Conservation (phyloP, 2,329 filamentous ascomycete genomes). For the Neofusicoccum kwambonambiense region DNA sequence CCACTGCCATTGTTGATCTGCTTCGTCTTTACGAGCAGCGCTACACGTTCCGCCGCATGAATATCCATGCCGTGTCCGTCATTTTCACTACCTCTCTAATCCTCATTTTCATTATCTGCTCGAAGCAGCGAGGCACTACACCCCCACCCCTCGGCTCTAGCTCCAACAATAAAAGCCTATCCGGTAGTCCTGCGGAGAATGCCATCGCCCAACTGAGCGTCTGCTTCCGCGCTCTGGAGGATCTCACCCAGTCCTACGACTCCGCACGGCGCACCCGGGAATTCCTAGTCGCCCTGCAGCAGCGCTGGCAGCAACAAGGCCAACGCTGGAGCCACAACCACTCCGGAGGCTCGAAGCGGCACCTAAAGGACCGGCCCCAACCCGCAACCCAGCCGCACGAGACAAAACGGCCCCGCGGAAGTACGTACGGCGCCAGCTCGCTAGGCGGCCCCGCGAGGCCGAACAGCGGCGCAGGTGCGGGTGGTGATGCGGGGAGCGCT, state of each 20-base stretch:
- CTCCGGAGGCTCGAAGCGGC: conserved; percentile 1
- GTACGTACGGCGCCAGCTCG: conserved; percentile 7
- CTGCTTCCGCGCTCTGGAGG: conserved; percentile 17
- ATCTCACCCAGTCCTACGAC: conserved; percentile 17
- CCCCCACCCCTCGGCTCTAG: neutral
- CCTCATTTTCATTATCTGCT: conserved; percentile 20
- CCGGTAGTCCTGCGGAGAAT: neutral
- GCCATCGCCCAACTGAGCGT: conserved; percentile 17
- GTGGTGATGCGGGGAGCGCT: neutral
- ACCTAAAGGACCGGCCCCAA: neutral
- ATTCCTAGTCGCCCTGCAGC: conserved; percentile 17
- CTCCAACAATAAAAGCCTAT: neutral
- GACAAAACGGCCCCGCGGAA: conserved; percentile 10
- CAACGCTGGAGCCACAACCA: neutral
- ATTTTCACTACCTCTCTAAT: conserved; percentile 20
- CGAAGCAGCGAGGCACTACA: conserved; percentile 11
- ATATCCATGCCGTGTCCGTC: conserved; percentile 20
- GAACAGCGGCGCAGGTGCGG: neutral
- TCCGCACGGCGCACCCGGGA: conserved; percentile 12
- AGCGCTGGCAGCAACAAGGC: conserved; percentile 12
- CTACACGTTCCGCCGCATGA: conserved; percentile 20
- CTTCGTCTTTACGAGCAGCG: conserved; percentile 30
- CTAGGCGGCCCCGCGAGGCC: neutral
- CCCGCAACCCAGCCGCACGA: conserved; percentile 1
- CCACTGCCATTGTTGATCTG: conserved; percentile 38